Percentiles rank a stretch among this genome's conserved stretches.
Evolutionary conservation across 2,329 filamentous ascomycete species (phyloP).

Genomic region (Didymella pomorum): DNA sequence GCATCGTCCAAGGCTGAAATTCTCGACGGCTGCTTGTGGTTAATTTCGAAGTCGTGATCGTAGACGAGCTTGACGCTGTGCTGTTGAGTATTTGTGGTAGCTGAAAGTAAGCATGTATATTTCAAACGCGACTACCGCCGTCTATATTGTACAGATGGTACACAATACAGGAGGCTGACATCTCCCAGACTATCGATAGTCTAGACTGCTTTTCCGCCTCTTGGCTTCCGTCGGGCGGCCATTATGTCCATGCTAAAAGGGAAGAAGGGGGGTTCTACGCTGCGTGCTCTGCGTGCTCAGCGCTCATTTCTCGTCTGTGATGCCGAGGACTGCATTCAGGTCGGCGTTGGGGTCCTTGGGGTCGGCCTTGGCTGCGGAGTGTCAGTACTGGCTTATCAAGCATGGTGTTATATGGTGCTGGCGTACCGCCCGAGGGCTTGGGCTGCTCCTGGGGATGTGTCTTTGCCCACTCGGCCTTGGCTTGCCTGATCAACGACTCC

Average conservation of each 20-base stretch:
- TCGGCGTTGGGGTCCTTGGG: conserved; percentile 90
- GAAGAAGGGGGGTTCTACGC: conserved; percentile 28
- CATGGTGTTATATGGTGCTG: no score
- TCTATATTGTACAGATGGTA: conserved; percentile 56
- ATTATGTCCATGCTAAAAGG: conserved; percentile 37
- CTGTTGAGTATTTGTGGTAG: no score
- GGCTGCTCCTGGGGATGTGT: conserved; percentile 62
- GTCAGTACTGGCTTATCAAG: neutral
- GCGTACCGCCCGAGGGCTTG: conserved; percentile 43
- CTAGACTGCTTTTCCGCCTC: conserved; percentile 28
- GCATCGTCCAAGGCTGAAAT: no score
- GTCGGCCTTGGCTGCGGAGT: conserved; percentile 65
- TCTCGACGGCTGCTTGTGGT: no score
- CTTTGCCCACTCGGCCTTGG: conserved; percentile 89
- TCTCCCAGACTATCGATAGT: conserved; percentile 9
- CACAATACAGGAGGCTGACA: conserved; percentile 49
- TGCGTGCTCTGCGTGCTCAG: neutral
- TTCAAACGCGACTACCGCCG: conserved; percentile 46
- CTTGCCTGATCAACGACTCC: conserved; percentile 88
- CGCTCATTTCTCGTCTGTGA: conserved; percentile 48
- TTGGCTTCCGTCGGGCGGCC: conserved; percentile 22
- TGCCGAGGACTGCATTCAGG: conserved; percentile 70
- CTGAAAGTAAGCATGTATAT: conserved; percentile 27
- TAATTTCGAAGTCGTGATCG: no score
- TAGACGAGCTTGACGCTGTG: no score